Percentiles rank a stretch among this genome's conserved stretches.
Evolutionary conservation across 495 filamentous ascomycete species (phyloP).

Genomic region (Peziza echinospora): DNA sequence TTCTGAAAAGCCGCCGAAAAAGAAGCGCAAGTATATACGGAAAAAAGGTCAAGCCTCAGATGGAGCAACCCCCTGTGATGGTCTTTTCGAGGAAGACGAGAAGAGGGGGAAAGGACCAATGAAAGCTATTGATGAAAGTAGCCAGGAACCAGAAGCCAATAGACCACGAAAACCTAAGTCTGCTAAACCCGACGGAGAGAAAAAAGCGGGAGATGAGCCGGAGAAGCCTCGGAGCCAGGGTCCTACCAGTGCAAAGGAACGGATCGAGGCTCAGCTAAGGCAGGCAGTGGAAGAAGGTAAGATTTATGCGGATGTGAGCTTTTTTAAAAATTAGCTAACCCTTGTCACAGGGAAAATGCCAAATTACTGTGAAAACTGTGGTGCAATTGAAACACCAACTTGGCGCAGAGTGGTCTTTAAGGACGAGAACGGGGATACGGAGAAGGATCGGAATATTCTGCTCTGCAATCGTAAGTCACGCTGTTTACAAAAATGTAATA

Average conservation of each 20-base stretch:
- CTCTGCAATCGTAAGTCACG: conserved; percentile 66
- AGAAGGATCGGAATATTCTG: conserved; percentile 42
- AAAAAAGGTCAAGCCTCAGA: background rate
- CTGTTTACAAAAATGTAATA: background rate
- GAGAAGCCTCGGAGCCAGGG: background rate
- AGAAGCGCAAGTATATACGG: background rate
- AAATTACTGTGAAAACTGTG: conserved; percentile 75
- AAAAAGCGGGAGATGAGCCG: background rate
- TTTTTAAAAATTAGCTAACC: too few relatives aligned
- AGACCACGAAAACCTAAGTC: background rate
- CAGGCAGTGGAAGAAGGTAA: conserved; percentile 10
- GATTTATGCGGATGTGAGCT: conserved; percentile 40
- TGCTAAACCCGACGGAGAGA: background rate
- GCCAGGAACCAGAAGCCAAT: background rate
- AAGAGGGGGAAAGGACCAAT: background rate
- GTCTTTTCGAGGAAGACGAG: background rate
- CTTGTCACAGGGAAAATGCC: conserved; percentile 46
- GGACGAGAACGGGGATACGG: conserved; percentile 37
- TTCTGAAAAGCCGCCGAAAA: background rate
- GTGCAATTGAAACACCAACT: conserved; percentile 80
- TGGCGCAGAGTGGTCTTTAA: conserved; percentile 71
- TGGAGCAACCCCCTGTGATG: background rate
- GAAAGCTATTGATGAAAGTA: background rate
- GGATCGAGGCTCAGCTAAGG: conserved; percentile 16
- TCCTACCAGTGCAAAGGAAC: conserved; percentile 12